phyloP scores from a whole-genome alignment of 495 filamentous ascomycete species.

The Talaromyces ruber region DNA sequence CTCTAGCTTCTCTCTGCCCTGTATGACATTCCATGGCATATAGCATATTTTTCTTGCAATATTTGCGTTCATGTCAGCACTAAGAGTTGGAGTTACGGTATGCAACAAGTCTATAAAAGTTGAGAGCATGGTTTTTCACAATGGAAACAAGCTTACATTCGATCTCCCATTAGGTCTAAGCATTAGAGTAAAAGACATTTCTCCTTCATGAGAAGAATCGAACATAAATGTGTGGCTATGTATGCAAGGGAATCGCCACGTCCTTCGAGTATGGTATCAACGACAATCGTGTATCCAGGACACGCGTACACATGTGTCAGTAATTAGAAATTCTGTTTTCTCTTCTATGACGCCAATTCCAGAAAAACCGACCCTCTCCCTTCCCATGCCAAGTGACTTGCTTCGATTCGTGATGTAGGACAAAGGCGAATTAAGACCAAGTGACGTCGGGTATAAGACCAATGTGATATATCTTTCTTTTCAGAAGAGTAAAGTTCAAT shows the following conservation, averaged over 20 bases:
- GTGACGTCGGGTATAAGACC: conserved; percentile 3
- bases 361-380: not conserved
- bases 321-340: conserved; percentile 2
- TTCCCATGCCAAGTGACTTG: not conserved
- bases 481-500: conserved; percentile 23
- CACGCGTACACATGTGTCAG: not conserved
- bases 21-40: too few species aligned
- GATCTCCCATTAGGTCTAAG: not conserved
- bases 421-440: conserved; percentile 1
- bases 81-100: too few species aligned
- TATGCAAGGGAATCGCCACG: not conserved
- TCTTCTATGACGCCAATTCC: not conserved
- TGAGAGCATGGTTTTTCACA: not conserved
- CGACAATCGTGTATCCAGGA: not conserved
- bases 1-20: too few species aligned
- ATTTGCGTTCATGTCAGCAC: too few species aligned
- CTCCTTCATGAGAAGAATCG: not conserved
- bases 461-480: conserved; percentile 2
- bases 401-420: not conserved
- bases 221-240: not conserved
- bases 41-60: too few species aligned
- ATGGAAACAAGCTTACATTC: not conserved
- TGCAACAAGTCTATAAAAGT: too few species aligned
- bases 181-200: not conserved
- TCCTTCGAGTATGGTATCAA: not conserved